A percentile compares a stretch with the other conserved stretches of the same genome.
These are phyloP conservation scores for Phytophthora macrochlamydospora DNA, from an alignment of 352 stramenopile species.

Conservation along the genomic window DNA sequence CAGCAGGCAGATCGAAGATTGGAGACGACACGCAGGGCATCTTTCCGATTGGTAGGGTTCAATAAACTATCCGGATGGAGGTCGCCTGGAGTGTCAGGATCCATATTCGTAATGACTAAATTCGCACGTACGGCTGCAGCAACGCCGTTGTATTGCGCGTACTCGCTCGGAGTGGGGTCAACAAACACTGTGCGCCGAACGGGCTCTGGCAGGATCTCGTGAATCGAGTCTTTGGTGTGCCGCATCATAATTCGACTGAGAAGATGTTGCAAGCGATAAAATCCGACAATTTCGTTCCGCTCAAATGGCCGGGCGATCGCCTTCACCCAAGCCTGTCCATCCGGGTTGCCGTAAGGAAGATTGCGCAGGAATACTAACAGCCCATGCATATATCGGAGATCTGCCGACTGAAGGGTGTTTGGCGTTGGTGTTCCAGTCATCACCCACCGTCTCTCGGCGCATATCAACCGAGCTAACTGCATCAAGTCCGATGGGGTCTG, in stretches of 20 bases:
- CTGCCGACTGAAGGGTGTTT: conserved; percentile 83
- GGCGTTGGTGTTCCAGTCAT: conserved; percentile 97
- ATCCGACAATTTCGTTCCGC: conserved; percentile 52
- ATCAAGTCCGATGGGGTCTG: conserved; percentile 71
- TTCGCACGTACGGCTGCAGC: conserved; percentile 67
- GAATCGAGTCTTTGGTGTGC: conserved; percentile 94
- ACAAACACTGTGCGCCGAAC: conserved; percentile 58
- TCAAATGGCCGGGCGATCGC: conserved; percentile 81
- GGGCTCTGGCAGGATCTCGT: conserved; percentile 55
- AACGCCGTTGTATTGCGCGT: conserved; percentile 76
- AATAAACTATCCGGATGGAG: conserved; percentile 75
- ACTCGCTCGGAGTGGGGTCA: conserved; percentile 71
- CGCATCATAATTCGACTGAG: conserved; percentile 94
- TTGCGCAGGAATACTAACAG: conserved; percentile 93
- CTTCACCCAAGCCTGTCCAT: conserved; percentile 80
- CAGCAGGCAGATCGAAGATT: conserved; percentile 73
- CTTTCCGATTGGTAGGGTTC: conserved; percentile 71
- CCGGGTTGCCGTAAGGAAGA: conserved; percentile 74
- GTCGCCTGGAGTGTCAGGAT: conserved; percentile 59
- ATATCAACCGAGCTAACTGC: conserved; percentile 81
- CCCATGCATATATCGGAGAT: conserved; percentile 90
- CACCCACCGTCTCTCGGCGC: conserved; percentile 92
- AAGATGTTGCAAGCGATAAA: conserved; percentile 80
- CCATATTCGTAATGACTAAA: conserved; percentile 79
- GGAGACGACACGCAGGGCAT: conserved; percentile 56